Evolutionary conservation across 2,329 filamentous ascomycete species (phyloP).

Genomic region (Phaeosphaeriaceae sp.): DNA sequence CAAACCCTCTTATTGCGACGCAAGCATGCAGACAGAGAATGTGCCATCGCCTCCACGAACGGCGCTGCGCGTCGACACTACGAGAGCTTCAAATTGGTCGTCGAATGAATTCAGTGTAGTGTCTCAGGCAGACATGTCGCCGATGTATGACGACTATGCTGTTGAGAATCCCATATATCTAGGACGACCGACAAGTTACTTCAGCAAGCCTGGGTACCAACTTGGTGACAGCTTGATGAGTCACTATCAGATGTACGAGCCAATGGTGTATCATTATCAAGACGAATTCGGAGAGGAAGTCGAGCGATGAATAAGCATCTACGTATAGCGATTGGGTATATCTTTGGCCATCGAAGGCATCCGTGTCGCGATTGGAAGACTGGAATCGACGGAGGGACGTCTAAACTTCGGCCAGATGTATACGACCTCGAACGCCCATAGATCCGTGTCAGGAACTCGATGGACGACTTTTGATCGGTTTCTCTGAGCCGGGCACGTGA

Average conservation of each 20-base stretch:
- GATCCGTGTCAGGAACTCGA: not conserved
- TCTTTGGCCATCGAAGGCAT: too few relatives aligned
- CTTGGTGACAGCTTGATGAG: constrained; percentile 39
- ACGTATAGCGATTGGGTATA: not conserved
- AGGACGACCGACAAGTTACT: constrained; percentile 43
- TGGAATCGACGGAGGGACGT: not conserved
- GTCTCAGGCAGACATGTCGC: constrained; percentile 21
- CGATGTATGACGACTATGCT: constrained; percentile 15
- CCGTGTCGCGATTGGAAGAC: too few relatives aligned
- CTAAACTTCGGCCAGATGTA: not conserved
- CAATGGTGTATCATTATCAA: constrained; percentile 18
- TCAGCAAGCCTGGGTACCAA: constrained; percentile 41
- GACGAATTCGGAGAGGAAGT: constrained; percentile 30
- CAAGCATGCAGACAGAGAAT: constrained; percentile 34
- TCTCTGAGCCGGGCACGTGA: not conserved
- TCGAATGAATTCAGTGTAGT: constrained; percentile 17
- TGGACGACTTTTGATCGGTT: not conserved
- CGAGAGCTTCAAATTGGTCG: constrained; percentile 7
- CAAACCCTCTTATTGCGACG: constrained; percentile 24
- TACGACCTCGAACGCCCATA: not conserved
- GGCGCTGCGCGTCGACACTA: constrained; percentile 21
- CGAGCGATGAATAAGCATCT: not conserved
- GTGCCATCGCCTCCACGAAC: constrained; percentile 10
- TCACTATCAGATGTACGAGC: constrained; percentile 25
- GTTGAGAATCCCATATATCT: constrained; percentile 31